Conservation (phyloP, 73 alveolate genomes). For the Stentor roeselii region DNA sequence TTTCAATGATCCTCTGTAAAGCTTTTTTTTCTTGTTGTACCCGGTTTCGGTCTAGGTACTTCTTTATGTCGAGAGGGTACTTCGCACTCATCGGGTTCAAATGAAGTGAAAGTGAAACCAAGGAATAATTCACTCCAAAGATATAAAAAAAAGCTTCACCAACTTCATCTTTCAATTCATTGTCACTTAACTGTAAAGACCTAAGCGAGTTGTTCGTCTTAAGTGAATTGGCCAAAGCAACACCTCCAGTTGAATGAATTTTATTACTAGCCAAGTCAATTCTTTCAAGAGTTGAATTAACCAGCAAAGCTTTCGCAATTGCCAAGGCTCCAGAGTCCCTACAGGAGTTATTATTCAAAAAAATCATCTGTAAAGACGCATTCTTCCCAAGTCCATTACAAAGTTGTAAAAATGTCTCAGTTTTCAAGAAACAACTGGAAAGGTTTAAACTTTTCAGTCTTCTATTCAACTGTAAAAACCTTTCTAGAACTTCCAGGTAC, state of each 20-base stretch:
- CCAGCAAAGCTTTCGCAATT: not conserved
- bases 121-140: not conserved
- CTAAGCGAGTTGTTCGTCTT: too few species aligned
- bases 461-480: not conserved
- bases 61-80: not conserved
- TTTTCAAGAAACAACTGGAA: not conserved
- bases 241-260: not conserved
- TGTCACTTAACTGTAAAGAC: not conserved
- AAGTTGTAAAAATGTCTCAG: not conserved
- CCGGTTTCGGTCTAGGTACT: not conserved
- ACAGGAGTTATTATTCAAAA: not conserved
- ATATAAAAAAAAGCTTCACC: not conserved
- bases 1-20: not conserved
- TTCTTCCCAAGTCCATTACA: not conserved
- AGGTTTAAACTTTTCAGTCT: not conserved
- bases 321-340: not conserved
- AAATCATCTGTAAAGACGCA: not conserved
- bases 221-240: not conserved
- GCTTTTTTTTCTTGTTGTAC: not conserved
- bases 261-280: not conserved
- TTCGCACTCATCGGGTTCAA: not conserved
- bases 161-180: slow-evolving; percentile 3
- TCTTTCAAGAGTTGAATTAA: not conserved
- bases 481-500: not conserved
- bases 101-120: not conserved